Percentiles rank a stretch among this genome's conserved stretches.
phyloP scores from a whole-genome alignment of 805 yeast species.

The Ogataea populi-albae region DNA sequence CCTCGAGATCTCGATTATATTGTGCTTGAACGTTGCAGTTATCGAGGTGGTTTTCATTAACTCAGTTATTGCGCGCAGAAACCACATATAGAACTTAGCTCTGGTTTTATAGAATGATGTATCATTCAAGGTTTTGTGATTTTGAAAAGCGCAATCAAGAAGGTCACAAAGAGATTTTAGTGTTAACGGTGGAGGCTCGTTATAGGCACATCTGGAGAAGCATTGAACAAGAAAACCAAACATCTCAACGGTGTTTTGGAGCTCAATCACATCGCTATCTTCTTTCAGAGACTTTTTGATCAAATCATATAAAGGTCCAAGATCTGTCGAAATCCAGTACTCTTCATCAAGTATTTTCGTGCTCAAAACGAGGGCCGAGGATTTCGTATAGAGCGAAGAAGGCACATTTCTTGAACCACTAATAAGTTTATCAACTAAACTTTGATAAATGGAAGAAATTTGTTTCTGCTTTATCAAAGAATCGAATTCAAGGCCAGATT shows the following conservation, averaged over 20 bases:
- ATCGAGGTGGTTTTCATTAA: constrained; percentile 16
- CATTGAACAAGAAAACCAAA: constrained; percentile 25
- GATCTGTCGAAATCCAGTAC: not conserved
- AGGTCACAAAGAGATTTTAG: constrained; percentile 23
- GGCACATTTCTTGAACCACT: not conserved
- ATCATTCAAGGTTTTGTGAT: constrained; percentile 20
- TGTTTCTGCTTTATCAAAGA: not conserved
- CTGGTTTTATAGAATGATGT: constrained; percentile 42
- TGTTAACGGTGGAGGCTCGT: constrained; percentile 20
- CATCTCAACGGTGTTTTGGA: constrained; percentile 23
- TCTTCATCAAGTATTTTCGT: not conserved
- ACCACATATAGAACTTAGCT: constrained; percentile 38
- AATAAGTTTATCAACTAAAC: not conserved
- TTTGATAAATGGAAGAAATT: not conserved
- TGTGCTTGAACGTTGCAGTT: not conserved
- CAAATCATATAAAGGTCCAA: not conserved
- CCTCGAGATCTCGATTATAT: not conserved
- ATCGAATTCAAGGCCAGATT: not conserved
- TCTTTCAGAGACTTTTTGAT: not conserved
- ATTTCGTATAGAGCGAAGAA: not conserved
- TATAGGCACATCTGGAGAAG: constrained; percentile 23
- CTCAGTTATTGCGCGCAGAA: constrained; percentile 11
- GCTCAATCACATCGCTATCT: constrained; percentile 16
- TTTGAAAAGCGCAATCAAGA: constrained; percentile 15
- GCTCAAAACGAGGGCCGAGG: not conserved